Evolutionary conservation across 805 yeast species (phyloP), one percentile per base, ranked within the genome.

Genomic region (Yarrowia divulgata): DNA sequence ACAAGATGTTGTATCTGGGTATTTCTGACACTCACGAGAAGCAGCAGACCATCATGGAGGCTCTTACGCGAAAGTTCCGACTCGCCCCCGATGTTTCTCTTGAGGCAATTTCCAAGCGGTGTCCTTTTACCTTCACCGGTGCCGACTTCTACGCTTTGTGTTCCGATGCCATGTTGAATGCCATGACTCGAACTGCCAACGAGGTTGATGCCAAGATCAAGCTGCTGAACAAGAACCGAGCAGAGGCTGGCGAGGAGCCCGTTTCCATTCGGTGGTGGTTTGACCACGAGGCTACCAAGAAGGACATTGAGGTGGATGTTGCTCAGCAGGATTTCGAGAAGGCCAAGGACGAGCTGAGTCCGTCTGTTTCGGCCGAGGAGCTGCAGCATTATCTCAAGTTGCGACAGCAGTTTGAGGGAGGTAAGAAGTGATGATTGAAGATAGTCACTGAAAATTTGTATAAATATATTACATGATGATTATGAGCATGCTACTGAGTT

Each of bases 71-170:
- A 71, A 93, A 94, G 78, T 80, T 80, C 72, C 82, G 81, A 64
- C 77, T 94, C 13, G 85, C 83, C 69, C 81, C 83, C 1, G 84
- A 85, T 29, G 91, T 93, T 2, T 83, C 89, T 69, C 79, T 93
- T 69, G 73, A 75, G 2, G 74, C 75, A 8, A 79, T 95, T 34
- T 94, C 97, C 0, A 82, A 84, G 18, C 78, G 79, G 8, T 93
- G 98, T 79, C 90, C 97, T 0, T 92, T 88, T 76, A 92, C 91
- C n/a, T 93, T 87, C 76, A 94, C 99, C 0, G 99, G 99, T 72
- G 99, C 99, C 4, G 99, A 95, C 78, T 94, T 95, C 79, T 95
- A 95, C 78, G 99, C 98, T 0, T 81, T 95, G 70, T 92, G 98
- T 76, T 90, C 97, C 0, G 98, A 95, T 78, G 91, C 98, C 0